Percentiles rank a stretch among this genome's conserved stretches.
phyloP scores from a whole-genome alignment of 140 eudicot genomes.

The Anethum foeniculum region DNA sequence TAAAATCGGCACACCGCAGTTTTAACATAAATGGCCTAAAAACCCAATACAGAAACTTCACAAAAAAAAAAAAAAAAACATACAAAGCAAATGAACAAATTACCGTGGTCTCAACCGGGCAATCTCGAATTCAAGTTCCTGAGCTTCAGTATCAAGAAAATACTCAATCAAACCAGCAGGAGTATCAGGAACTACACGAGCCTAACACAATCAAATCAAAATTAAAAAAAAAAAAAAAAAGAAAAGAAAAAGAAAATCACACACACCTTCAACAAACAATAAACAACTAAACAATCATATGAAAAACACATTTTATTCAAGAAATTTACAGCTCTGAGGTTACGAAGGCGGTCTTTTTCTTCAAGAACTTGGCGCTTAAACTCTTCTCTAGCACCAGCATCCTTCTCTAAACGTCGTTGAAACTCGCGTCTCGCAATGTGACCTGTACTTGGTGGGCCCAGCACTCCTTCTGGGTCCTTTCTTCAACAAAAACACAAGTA shows the following conservation, averaged over 20 bases:
- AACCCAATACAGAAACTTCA: neutral
- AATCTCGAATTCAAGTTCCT: constrained; percentile 80
- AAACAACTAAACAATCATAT: too few species aligned
- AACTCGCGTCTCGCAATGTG: constrained; percentile 74
- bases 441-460: constrained; percentile 65
- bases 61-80: neutral
- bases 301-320: neutral
- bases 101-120: constrained; percentile 81
- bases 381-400: constrained; percentile 64
- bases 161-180: constrained; percentile 59
- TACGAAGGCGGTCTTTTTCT: constrained; percentile 66
- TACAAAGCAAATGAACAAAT: constrained; percentile 11
- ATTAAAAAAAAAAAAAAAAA: too few species aligned
- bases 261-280: neutral
- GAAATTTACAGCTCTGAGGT: constrained; percentile 49
- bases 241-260: too few species aligned
- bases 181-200: constrained; percentile 68
- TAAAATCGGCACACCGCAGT: too few species aligned
- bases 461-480: constrained; percentile 94
- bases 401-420: constrained; percentile 60
- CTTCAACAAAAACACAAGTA: constrained; percentile 30
- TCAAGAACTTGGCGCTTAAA: constrained; percentile 68
- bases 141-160: constrained; percentile 97
- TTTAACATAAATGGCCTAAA: neutral
- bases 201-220: constrained; percentile 28